Conservation (phyloP, 2,329 filamentous ascomycete genomes). For the Beauveria caledonica region DNA sequence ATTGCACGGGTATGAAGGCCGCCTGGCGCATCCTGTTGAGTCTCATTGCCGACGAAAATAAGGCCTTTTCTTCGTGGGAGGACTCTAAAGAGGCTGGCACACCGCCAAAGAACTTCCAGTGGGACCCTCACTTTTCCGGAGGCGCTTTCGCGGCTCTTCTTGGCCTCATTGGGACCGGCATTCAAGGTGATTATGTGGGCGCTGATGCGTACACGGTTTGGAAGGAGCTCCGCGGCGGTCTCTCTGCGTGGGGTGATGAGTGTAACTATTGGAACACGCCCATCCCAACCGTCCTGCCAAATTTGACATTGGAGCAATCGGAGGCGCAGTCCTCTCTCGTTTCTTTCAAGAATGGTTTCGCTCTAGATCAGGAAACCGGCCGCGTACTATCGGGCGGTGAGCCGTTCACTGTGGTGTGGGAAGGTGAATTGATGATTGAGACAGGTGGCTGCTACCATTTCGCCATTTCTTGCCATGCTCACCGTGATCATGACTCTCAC, state of each 20-base stretch:
- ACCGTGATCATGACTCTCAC: neutral
- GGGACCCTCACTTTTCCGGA: neutral
- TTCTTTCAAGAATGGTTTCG: slow-evolving; percentile 9
- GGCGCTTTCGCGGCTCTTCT: slow-evolving; percentile 7
- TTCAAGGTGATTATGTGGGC: neutral
- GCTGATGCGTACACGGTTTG: neutral
- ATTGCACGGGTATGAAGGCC: neutral
- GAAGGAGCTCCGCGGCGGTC: slow-evolving; percentile 1
- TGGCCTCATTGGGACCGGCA: slow-evolving; percentile 1
- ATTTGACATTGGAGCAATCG: neutral
- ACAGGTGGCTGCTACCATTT: slow-evolving; percentile 1
- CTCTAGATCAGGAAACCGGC: neutral
- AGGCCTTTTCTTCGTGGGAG: neutral
- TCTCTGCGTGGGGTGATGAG: neutral
- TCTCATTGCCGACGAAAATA: slow-evolving; percentile 8
- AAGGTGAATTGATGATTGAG: neutral
- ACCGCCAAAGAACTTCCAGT: neutral
- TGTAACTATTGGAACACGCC: slow-evolving; percentile 7
- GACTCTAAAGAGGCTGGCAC: neutral
- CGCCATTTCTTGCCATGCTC: slow-evolving; percentile 1
- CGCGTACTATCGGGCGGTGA: slow-evolving; percentile 1
- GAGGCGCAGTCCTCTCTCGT: neutral
- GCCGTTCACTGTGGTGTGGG: neutral
- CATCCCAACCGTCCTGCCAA: neutral
- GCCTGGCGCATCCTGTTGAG: slow-evolving; percentile 1